These are phyloP conservation scores for Cryptosporidium baileyi DNA, from an alignment of 169 alveolate species.

Conservation along the genomic window DNA sequence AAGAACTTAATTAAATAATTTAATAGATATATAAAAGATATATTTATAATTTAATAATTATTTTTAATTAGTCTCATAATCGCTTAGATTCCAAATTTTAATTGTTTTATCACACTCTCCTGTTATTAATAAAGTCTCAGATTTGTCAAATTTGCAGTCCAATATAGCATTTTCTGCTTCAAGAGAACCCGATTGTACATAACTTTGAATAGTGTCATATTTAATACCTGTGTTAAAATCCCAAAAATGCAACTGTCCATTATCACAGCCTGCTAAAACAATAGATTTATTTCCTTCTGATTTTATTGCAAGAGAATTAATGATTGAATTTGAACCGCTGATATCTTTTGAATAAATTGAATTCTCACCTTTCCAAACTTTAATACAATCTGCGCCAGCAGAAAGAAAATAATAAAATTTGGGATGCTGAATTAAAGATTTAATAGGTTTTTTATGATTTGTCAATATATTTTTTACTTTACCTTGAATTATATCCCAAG, in stretches of 20 bases:
- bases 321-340: slow-evolving; percentile 89
- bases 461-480: slow-evolving; percentile 92
- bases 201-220: slow-evolving; percentile 86
- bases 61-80: neutral
- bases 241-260: slow-evolving; percentile 95
- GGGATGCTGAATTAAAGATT: slow-evolving; percentile 94
- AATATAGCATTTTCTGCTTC: slow-evolving; percentile 95
- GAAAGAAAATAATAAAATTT: slow-evolving; percentile 95
- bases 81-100: slow-evolving; percentile 83
- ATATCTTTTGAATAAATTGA: slow-evolving; percentile 83
- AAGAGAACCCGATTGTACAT: slow-evolving; percentile 95
- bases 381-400: slow-evolving; percentile 96
- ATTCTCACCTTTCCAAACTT: slow-evolving; percentile 91
- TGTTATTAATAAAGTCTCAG: slow-evolving; percentile 93
- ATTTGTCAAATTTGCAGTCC: slow-evolving; percentile 91
- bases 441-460: slow-evolving; percentile 95
- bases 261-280: slow-evolving; percentile 94
- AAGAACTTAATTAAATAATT: neutral
- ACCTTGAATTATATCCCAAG: slow-evolving; percentile 98
- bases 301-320: slow-evolving; percentile 89
- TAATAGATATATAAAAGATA: neutral
- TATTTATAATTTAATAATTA: neutral
- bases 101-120: slow-evolving; percentile 99
- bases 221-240: slow-evolving; percentile 96
- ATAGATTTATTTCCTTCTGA: slow-evolving; percentile 87